A percentile compares a stretch with the other conserved stretches of the same genome.
Evolutionary conservation across 2,329 filamentous ascomycete genomes (phyloP).

Genomic region (Alternaria viburni): DNA sequence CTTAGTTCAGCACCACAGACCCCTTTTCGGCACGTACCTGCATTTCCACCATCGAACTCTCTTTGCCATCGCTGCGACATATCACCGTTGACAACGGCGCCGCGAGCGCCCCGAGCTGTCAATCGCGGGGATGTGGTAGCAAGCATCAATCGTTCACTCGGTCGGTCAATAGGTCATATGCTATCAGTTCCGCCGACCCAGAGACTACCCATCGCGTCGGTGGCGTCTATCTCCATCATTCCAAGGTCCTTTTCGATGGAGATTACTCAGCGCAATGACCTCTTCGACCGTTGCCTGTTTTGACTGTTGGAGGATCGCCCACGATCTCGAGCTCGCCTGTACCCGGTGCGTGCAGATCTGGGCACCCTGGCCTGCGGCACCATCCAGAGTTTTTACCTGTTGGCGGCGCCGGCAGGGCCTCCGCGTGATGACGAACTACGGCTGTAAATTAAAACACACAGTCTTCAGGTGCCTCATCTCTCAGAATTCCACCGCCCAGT

Average conservation of each 20-base stretch:
- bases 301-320: conserved; percentile 1
- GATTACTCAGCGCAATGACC: conserved; percentile 3
- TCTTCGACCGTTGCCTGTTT: not conserved
- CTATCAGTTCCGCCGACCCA: not conserved
- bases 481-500: not conserved
- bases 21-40: conserved; percentile 2
- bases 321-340: conserved; percentile 6
- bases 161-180: not conserved
- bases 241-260: not conserved
- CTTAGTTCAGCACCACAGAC: not conserved
- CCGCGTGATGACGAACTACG: not conserved
- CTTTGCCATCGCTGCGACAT: not conserved
- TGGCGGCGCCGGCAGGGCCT: not conserved
- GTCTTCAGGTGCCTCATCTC: not conserved
- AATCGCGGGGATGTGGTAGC: not conserved
- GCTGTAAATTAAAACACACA: not conserved
- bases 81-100: conserved; percentile 10
- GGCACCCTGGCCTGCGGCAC: not conserved
- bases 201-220: not conserved
- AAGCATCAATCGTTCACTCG: not conserved
- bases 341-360: conserved; percentile 6
- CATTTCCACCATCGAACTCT: not conserved
- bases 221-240: not conserved
- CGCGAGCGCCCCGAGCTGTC: conserved; percentile 5
- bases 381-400: not conserved